Conservation (phyloP, 495 filamentous ascomycete genomes). For the Clavariopsis aquatica region DNA sequence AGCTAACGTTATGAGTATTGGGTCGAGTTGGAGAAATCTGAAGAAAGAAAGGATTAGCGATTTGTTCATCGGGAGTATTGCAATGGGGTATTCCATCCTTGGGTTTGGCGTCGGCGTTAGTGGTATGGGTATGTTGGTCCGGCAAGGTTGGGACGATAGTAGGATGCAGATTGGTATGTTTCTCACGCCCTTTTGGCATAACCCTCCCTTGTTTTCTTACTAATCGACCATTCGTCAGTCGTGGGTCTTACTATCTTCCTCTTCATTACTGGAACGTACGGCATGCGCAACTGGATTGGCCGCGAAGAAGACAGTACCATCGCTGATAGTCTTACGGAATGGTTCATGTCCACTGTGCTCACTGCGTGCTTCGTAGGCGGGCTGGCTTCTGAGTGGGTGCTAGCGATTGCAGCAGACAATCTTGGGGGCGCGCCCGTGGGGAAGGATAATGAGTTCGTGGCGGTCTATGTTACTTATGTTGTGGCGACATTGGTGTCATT, state of each 20-base stretch:
- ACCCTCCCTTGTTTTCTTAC: background rate
- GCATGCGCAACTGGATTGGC: background rate
- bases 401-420: constrained; percentile 13
- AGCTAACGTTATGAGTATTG: background rate
- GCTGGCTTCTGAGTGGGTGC: constrained; percentile 19
- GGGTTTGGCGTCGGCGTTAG: background rate
- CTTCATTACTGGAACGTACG: background rate
- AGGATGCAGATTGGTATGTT: constrained; percentile 17
- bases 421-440: background rate
- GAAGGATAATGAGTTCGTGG: background rate
- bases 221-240: background rate
- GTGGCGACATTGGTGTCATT: constrained; percentile 4
- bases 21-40: no score
- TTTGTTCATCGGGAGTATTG: no score
- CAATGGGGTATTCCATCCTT: background rate
- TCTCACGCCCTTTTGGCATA: background rate
- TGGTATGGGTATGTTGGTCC: background rate
- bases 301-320: background rate
- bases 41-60: no score
- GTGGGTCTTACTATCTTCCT: background rate
- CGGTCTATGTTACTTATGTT: background rate
- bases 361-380: background rate
- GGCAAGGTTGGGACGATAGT: constrained; percentile 8
- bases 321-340: background rate
- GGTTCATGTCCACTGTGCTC: background rate